Percentiles rank a stretch among this genome's conserved stretches.
Conservation (phyloP, 495 filamentous ascomycete species). For the Parathielavia appendiculata region DNA sequence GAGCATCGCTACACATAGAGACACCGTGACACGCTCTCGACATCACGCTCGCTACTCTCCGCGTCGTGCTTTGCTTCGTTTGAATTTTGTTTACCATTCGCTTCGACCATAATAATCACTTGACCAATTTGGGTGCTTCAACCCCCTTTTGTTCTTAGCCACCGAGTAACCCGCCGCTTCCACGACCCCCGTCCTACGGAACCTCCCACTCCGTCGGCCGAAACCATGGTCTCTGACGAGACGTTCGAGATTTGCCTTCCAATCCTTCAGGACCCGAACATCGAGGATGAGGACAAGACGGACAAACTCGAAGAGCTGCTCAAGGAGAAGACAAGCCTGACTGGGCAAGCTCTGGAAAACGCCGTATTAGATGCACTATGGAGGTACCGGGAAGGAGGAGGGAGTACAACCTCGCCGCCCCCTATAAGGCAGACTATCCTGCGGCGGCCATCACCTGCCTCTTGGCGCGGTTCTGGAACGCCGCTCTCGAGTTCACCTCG, state of each 20-base stretch:
- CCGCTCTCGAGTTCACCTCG: conserved; percentile 71
- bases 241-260: conserved; percentile 87
- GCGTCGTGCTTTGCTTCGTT: neutral
- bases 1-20: neutral
- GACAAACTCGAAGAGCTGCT: conserved; percentile 87
- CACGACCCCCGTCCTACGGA: neutral
- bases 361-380: conserved; percentile 86
- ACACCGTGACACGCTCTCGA: conserved; percentile 5
- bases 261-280: conserved; percentile 70
- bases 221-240: conserved; percentile 81
- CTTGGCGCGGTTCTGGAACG: conserved; percentile 81
- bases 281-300: conserved; percentile 93
- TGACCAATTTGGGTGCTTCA: neutral
- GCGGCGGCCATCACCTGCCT: conserved; percentile 82
- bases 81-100: neutral
- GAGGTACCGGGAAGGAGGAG: conserved; percentile 75
- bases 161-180: conserved; percentile 2
- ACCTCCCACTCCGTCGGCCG: conserved; percentile 1
- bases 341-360: conserved; percentile 78
- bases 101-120: neutral
- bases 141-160: neutral
- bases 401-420: conserved; percentile 73
- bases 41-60: conserved; percentile 1
- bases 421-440: conserved; percentile 80
- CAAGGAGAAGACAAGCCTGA: conserved; percentile 68